phyloP scores from a whole-genome alignment of 768 basidiomycete species.

The Auricularia heimuer region DNA sequence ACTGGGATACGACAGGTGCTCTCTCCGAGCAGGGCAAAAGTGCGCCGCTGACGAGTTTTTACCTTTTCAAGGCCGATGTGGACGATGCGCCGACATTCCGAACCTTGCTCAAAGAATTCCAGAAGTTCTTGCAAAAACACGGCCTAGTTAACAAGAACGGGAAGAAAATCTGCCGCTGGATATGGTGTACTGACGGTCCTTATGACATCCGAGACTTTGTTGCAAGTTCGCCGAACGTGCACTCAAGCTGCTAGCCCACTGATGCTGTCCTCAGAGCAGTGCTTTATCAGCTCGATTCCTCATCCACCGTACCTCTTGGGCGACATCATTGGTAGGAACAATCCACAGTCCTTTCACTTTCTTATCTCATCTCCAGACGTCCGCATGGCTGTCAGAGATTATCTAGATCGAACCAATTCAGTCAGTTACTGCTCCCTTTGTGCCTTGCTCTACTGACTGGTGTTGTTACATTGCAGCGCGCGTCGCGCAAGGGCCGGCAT shows the following conservation, averaged over 20 bases:
- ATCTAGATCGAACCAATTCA: not conserved
- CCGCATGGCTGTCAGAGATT: not conserved
- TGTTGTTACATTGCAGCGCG: not conserved
- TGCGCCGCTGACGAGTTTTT: slow-evolving; percentile 5
- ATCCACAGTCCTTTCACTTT: not conserved
- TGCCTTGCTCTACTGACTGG: not conserved
- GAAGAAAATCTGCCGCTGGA: slow-evolving; percentile 50
- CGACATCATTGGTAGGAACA: not conserved
- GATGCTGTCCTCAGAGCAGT: slow-evolving; percentile 1
- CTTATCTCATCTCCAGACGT: not conserved
- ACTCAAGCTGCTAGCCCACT: not conserved
- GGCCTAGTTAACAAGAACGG: slow-evolving; percentile 53
- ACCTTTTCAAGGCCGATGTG: slow-evolving; percentile 57
- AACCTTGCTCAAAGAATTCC: slow-evolving; percentile 52
- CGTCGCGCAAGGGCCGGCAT: not conserved
- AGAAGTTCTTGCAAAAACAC: slow-evolving; percentile 58
- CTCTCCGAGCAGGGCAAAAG: slow-evolving; percentile 11
- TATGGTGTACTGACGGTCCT: slow-evolving; percentile 80
- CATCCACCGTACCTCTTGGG: not conserved
- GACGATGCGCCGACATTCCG: slow-evolving; percentile 69
- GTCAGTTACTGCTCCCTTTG: not conserved
- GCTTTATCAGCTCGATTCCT: not conserved
- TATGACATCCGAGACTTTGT: slow-evolving; percentile 79
- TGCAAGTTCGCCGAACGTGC: slow-evolving; percentile 31
- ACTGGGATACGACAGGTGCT: slow-evolving; percentile 91